Percentiles rank a stretch among this genome's conserved stretches.
phyloP scores from a whole-genome alignment of 2,329 filamentous ascomycete species.

The Colletotrichum salicis region DNA sequence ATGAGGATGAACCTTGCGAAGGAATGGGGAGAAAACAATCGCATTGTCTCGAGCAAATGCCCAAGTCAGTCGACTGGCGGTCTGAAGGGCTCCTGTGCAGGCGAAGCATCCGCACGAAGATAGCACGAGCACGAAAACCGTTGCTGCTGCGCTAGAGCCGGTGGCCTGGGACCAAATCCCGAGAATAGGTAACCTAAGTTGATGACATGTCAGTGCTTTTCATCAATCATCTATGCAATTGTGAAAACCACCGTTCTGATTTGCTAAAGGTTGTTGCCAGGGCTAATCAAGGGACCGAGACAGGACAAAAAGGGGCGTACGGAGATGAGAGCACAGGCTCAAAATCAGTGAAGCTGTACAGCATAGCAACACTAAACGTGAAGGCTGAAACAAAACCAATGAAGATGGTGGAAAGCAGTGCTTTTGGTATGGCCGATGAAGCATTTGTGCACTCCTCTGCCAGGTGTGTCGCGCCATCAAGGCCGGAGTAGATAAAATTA shows the following conservation, averaged over 20 bases:
- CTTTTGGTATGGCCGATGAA: constrained; percentile 44
- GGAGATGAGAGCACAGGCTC: constrained; percentile 29
- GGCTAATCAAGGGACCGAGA: no score
- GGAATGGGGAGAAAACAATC: constrained; percentile 7
- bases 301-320: neutral
- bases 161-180: constrained; percentile 30
- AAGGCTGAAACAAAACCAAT: constrained; percentile 48
- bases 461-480: constrained; percentile 50
- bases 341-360: constrained; percentile 39
- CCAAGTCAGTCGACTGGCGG: constrained; percentile 28
- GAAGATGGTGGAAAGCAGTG: constrained; percentile 45
- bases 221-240: no score
- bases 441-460: constrained; percentile 49
- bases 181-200: constrained; percentile 1
- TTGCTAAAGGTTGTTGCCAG: no score
- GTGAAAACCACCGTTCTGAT: no score
- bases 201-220: neutral
- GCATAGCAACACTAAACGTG: constrained; percentile 44
- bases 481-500: constrained; percentile 49
- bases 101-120: constrained; percentile 25
- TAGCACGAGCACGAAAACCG: neutral
- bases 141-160: constrained; percentile 1
- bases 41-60: constrained; percentile 31
- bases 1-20: neutral
- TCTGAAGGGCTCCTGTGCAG: constrained; percentile 21